Base-by-base conservation (phyloP, 108 stramenopile genomes). In the Pseudonitzschia pungens region DNA sequence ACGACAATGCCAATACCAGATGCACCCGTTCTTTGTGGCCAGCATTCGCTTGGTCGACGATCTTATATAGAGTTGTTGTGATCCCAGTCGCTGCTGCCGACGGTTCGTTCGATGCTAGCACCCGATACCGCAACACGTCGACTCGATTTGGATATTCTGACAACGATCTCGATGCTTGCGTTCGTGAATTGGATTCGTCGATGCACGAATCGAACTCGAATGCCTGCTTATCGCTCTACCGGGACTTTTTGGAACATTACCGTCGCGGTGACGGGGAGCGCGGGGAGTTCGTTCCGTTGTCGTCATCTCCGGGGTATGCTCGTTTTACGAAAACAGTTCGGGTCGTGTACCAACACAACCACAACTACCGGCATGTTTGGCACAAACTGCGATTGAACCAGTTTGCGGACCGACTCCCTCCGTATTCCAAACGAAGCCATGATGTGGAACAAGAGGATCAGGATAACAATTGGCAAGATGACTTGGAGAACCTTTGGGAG, bases 141-240 rank as follows among this genome's bases (percentile, higher is more conserved):
- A 29, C n/a, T n/a, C 66, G 45, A 10, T 67, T 67, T 11, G 40
- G 22, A 27, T 67, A 67, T 48, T 67, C 45, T 3, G 66, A 67
- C 24, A 21, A 48, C 27, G 45, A 67, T 24, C 44, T 67, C 14
- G 12, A 48, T 50, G 66, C 31, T 12, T 67, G 66, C n/a, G 44
- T 24, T 3, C 21, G 0, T 0, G 44, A 26, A 67, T 22, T 48
- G 26, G 14, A 32, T 0, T 0, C 42, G 9, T 10, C 0, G 0
- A 48, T 0, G 36, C 18, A 62, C 8, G 33, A 31, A 9, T 11
- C 26, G 10, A 33, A 12, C 60, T 24, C 16, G 32, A 67, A 51
- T 45, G 20, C 24, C 10, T 55, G 54, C 54, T 22, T 55, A 12
- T 26, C 4, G 24, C 54, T 55, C 22, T 55, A 55, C 54, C 16